phyloP scores from a whole-genome alignment of 768 basidiomycete genomes.

The Ramaria sp. region DNA sequence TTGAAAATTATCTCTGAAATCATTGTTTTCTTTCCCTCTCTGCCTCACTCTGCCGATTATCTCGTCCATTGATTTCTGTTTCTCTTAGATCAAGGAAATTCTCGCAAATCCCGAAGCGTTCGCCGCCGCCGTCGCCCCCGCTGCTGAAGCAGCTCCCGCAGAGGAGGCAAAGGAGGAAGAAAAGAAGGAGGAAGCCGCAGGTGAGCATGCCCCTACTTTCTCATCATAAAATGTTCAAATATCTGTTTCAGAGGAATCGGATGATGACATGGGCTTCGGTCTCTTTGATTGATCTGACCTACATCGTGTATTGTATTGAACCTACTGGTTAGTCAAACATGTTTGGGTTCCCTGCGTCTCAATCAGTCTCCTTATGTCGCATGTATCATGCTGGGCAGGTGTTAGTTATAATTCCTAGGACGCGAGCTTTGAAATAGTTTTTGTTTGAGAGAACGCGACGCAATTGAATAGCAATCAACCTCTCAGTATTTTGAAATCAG shows the following conservation, averaged over 20 bases:
- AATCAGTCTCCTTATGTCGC: too few species aligned
- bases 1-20: conserved; percentile 9
- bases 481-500: too few species aligned
- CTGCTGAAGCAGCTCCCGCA: conserved; percentile 44
- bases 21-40: conserved; percentile 9
- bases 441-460: too few species aligned
- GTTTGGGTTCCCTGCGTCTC: too few species aligned
- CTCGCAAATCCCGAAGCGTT: conserved; percentile 99
- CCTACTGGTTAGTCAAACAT: neutral
- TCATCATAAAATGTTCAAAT: neutral
- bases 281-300: conserved; percentile 60
- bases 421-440: too few species aligned
- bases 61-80: conserved; percentile 23
- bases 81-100: conserved; percentile 80
- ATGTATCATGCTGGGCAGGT: too few species aligned
- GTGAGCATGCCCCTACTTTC: conserved; percentile 11
- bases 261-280: conserved; percentile 93
- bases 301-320: neutral
- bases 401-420: too few species aligned
- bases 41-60: conserved; percentile 13
- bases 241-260: conserved; percentile 48
- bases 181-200: conserved; percentile 60
- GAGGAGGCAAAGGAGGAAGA: conserved; percentile 57
- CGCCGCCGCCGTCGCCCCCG: conserved; percentile 64
- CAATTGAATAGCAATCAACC: too few species aligned